These are phyloP conservation scores for Saccharomyces hybrid DNA, from an alignment of 1,139 yeast species.

Conservation along the genomic window DNA sequence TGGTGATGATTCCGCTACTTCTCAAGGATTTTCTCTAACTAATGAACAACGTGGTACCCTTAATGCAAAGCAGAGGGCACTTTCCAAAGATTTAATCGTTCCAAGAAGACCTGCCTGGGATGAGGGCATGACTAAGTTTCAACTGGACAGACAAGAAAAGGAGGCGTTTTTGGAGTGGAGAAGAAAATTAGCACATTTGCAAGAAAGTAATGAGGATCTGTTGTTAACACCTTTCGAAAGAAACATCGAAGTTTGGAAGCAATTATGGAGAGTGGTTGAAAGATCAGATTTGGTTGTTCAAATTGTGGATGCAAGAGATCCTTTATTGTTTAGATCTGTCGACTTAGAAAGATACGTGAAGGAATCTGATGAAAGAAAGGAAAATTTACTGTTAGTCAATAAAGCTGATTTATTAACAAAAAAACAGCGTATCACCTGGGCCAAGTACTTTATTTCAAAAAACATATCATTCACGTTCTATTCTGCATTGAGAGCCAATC, in stretches of 20 bases:
- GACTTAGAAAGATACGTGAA: slow-evolving; percentile 82
- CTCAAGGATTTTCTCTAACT: slow-evolving; percentile 50
- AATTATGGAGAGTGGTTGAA: slow-evolving; percentile 96
- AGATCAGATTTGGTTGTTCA: slow-evolving; percentile 91
- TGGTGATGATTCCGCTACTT: slow-evolving; percentile 37
- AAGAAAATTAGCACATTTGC: slow-evolving; percentile 74
- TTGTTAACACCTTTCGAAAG: slow-evolving; percentile 94
- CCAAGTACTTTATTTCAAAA: slow-evolving; percentile 61
- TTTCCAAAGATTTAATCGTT: slow-evolving; percentile 76
- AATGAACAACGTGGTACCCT: slow-evolving; percentile 60
- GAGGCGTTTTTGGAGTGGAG: slow-evolving; percentile 93
- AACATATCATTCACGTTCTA: slow-evolving; percentile 84
- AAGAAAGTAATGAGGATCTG: slow-evolving; percentile 67
- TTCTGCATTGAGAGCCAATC: slow-evolving; percentile 82
- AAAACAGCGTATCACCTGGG: slow-evolving; percentile 79
- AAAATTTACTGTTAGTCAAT: slow-evolving; percentile 76
- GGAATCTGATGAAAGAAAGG: slow-evolving; percentile 63
- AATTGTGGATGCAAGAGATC: slow-evolving; percentile 96
- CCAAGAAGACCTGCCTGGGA: slow-evolving; percentile 93
- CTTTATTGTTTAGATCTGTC: slow-evolving; percentile 78
- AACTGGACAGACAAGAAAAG: slow-evolving; percentile 81
- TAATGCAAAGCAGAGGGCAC: slow-evolving; percentile 60
- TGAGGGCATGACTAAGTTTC: slow-evolving; percentile 58
- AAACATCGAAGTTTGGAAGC: slow-evolving; percentile 97
- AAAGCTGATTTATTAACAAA: slow-evolving; percentile 84